Conservation (phyloP, 2,329 filamentous ascomycete species). For the Neofusicoccum sp. region DNA sequence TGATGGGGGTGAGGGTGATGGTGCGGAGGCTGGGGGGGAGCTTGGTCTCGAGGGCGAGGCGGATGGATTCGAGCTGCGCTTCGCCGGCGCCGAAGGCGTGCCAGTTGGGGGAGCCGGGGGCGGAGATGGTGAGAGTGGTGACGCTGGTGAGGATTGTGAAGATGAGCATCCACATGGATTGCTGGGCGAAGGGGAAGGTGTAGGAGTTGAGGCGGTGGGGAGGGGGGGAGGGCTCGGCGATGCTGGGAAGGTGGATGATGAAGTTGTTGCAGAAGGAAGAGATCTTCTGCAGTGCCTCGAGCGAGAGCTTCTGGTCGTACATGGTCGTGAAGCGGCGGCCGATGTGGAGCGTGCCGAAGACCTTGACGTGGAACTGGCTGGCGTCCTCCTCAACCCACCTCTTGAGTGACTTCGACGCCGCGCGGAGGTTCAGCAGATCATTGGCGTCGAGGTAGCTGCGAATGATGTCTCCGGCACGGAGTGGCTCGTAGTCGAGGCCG, state of each 20-base stretch:
- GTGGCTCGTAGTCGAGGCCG: not conserved
- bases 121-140: not conserved
- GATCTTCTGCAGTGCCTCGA: not conserved
- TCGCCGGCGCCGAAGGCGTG: not conserved
- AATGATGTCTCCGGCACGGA: not conserved
- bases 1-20: constrained; percentile 8
- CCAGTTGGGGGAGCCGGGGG: not conserved
- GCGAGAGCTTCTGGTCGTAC: not conserved
- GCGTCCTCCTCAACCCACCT: not conserved
- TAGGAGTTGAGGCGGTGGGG: not conserved
- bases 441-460: not conserved
- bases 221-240: not conserved
- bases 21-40: not conserved
- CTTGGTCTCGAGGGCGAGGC: constrained; percentile 3
- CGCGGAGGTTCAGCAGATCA: constrained; percentile 5
- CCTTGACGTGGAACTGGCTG: not conserved
- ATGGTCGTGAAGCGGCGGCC: not conserved
- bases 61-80: not conserved
- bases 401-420: not conserved
- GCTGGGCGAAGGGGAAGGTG: not conserved
- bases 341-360: not conserved
- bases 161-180: not conserved
- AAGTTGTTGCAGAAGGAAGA: constrained; percentile 2
- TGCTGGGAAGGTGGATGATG: not conserved
- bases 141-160: not conserved